Base-by-base conservation (phyloP, 495 filamentous ascomycete genomes). In the Hypoxylon rickii region DNA sequence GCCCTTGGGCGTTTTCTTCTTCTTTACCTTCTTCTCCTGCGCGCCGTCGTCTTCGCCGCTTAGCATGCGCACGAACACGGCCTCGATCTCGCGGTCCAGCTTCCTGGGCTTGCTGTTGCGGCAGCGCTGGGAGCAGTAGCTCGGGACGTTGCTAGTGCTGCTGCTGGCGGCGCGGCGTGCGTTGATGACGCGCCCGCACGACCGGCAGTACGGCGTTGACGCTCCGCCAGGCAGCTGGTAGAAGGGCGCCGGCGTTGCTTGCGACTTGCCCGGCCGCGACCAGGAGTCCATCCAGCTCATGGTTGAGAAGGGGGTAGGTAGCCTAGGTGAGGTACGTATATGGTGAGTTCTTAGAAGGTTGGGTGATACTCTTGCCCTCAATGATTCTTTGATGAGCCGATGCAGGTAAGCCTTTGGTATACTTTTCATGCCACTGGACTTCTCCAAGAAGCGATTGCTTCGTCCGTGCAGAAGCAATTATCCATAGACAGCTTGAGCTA, bases 271-370 rank as follows among this genome's bases (percentile, higher is more conserved):
- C 6, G 71, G 73, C 4, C 68, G 63, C 12, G 70, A 72, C 69
- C 69, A 75, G 7, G 68, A 73, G 42, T 70, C 71, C 67, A 71
- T 73, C 69, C 70, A 70, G 34, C 44, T 64, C 72, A 73, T 76
- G 19, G 16, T 17, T 21, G 39, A 58, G 48, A 32, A 37, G 12
- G 22, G 15, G 18, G 32, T 44, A 3, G 32, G 7, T 10, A 3
- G n/a, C n/a, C n/a, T n/a, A n/a, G n/a, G n/a, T n/a, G n/a, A n/a
- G n/a, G 32, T 36, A 12, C 5, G 13, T 2, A 18, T 38, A 18
- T 2, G n/a, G 15, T 18, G 13, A 18, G 3, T 5, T 38, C 7
- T 6, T n/a, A 17, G 34, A 10, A 38, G 34, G 3, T 38, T n/a
- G n/a, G n/a, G n/a, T n/a, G n/a, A n/a, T n/a, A n/a, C n/a, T n/a